Evolutionary conservation across 495 filamentous ascomycete species (phyloP).

Genomic region (Penicillium maclennaniae): DNA sequence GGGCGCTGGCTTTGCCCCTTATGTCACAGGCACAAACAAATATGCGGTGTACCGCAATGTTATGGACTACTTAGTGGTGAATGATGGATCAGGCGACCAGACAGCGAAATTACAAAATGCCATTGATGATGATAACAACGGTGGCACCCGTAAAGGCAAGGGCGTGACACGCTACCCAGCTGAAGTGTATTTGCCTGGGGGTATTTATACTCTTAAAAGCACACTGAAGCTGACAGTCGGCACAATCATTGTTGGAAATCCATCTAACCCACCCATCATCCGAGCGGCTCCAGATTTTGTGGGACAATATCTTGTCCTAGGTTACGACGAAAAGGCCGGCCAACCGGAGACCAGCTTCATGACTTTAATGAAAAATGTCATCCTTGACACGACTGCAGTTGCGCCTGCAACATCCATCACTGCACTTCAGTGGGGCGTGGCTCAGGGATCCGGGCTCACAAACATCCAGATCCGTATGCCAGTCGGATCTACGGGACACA

Average conservation of each 20-base stretch:
- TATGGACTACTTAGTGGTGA: constrained; percentile 48
- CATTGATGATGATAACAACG: constrained; percentile 33
- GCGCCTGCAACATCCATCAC: constrained; percentile 26
- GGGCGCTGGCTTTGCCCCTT: constrained; percentile 37
- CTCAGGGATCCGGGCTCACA: constrained; percentile 65
- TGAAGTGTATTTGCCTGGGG: constrained; percentile 47
- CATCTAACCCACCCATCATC: constrained; percentile 33
- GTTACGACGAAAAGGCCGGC: constrained; percentile 31
- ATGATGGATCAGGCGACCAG: constrained; percentile 46
- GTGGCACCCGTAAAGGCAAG: constrained; percentile 31
- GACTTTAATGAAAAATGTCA: constrained; percentile 39
- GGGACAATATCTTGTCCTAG: constrained; percentile 29
- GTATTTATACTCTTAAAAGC: constrained; percentile 39
- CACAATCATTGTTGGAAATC: constrained; percentile 45
- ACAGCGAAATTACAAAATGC: constrained; percentile 37
- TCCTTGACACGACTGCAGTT: constrained; percentile 37
- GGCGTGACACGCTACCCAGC: constrained; percentile 49
- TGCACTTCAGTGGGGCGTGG: constrained; percentile 61
- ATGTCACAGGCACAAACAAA: constrained; percentile 22
- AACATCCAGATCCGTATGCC: constrained; percentile 71
- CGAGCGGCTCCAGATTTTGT: constrained; percentile 31
- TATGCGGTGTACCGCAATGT: constrained; percentile 58
- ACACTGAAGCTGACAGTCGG: constrained; percentile 41
- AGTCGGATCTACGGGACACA: constrained; percentile 49
- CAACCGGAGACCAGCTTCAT: constrained; percentile 41